These are phyloP conservation scores for Rhodotorula sp. DNA, from an alignment of 1,284 basidiomycete species.

Conservation along the genomic window DNA sequence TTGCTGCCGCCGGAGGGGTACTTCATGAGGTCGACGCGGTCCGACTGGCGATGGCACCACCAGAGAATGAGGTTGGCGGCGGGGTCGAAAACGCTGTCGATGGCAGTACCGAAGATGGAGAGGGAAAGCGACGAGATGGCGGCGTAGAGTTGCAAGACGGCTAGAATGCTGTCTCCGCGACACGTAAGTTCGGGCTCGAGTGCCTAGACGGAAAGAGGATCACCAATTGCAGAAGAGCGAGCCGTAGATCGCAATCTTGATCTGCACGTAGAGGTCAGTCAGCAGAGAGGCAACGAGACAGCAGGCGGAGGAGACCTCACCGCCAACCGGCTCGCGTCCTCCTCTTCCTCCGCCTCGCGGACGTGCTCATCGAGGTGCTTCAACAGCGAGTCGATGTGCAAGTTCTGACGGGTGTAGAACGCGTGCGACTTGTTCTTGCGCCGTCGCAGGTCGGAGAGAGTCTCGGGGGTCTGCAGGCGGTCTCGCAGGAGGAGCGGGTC, in stretches of 20 bases:
- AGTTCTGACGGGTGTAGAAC: slow-evolving; percentile 76
- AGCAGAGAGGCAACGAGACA: not conserved
- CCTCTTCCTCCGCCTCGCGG: slow-evolving; percentile 66
- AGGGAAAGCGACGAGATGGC: slow-evolving; percentile 82
- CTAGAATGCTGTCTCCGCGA: slow-evolving; percentile 40
- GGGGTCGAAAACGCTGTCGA: slow-evolving; percentile 71
- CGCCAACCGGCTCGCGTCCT: slow-evolving; percentile 64
- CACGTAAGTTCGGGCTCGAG: slow-evolving; percentile 57
- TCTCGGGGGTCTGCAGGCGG: slow-evolving; percentile 58
- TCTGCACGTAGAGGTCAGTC: slow-evolving; percentile 35
- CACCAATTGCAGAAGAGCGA: slow-evolving; percentile 74
- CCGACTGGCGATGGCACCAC: slow-evolving; percentile 75
- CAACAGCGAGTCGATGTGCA: slow-evolving; percentile 77
- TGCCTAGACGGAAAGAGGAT: slow-evolving; percentile 56
- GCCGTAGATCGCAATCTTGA: slow-evolving; percentile 73
- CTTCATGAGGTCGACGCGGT: slow-evolving; percentile 60
- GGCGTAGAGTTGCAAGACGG: slow-evolving; percentile 62
- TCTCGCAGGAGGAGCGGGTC: slow-evolving; percentile 43
- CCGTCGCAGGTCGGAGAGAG: slow-evolving; percentile 62
- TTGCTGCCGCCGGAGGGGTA: slow-evolving; percentile 35
- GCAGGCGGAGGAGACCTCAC: slow-evolving; percentile 54
- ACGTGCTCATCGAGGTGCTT: slow-evolving; percentile 87
- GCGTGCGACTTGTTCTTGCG: slow-evolving; percentile 56
- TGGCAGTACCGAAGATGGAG: slow-evolving; percentile 66
- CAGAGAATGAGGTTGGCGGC: slow-evolving; percentile 83